Evolutionary conservation across 164 flowering plant species (phyloP), one percentile per base, ranked within the genome.

Genomic region (Piper longum): DNA sequence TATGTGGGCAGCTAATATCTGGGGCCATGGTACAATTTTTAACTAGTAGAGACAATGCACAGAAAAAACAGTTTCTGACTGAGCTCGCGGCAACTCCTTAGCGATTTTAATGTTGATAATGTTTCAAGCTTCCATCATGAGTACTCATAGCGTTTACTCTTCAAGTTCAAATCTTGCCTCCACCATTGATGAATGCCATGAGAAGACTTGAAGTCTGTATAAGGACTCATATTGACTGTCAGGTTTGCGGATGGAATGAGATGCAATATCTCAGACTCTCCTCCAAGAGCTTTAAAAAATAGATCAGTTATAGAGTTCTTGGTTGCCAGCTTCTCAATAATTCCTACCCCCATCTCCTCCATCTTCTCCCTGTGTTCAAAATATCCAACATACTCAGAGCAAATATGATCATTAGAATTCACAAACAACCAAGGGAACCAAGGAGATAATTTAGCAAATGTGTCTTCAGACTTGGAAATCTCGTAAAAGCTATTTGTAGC

Each of bases 121-220:
- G 36, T 26, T 26, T 26, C 36, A 26, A 26, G 36, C 36, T 26
- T 26, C 36, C 36, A 26, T 26, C 36, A 26, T 26, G 36, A 26
- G 5, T 66, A 66, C 16, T 12, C 5, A 76, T 81, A 77, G 26
- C 71, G 52, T 54, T 79, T 74, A 69, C 76, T 75, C 63, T 79
- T 64, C 66, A 83, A 56, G 18, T 72, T 61, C 59, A 70, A 54
- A 62, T 84, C 81, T 40, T 79, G 76, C 48, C 70, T 72, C 86
- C 85, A 85, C 91, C 96, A 86, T 62, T 85, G 96, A 57, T 82
- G 84, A 72, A 88, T 79, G 19, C 86, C 91, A 71, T 88, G 91
- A 36, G 88, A 86, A 58, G 64, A 58, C 61, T 72, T 83, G 51
- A 83, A 78, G 69, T 74, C 79, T 8, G 69, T 68, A 0, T 74